These are phyloP conservation scores for Penicillium palitans DNA, from an alignment of 2,329 filamentous ascomycete species.

Conservation along the genomic window DNA sequence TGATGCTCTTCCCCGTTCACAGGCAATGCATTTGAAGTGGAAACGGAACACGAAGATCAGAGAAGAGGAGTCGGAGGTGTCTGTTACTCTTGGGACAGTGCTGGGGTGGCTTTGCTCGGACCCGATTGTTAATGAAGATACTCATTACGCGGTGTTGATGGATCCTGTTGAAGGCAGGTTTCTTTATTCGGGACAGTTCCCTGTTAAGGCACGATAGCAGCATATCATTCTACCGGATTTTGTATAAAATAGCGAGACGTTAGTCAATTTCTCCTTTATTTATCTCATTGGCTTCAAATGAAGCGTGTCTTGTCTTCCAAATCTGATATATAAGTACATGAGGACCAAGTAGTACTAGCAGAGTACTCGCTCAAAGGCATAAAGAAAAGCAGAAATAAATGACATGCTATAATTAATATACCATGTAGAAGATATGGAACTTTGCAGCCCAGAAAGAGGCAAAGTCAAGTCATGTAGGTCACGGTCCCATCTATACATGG, in stretches of 20 bases:
- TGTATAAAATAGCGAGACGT: background rate
- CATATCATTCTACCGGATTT: background rate
- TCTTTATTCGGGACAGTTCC: slow-evolving; percentile 44
- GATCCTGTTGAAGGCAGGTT: slow-evolving; percentile 54
- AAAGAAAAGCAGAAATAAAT: slow-evolving; percentile 1
- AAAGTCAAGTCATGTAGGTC: background rate
- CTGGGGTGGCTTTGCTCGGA: slow-evolving; percentile 52
- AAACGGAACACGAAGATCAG: slow-evolving; percentile 10
- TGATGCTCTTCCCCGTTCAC: slow-evolving; percentile 14
- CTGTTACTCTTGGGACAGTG: slow-evolving; percentile 38
- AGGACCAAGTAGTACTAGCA: background rate
- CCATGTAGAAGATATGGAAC: slow-evolving; percentile 2
- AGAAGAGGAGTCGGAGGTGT: slow-evolving; percentile 19
- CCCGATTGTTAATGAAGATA: slow-evolving; percentile 58
- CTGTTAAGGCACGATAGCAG: background rate
- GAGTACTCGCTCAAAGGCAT: background rate
- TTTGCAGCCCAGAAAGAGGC: background rate
- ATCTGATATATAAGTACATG: slow-evolving; percentile 10
- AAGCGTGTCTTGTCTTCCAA: background rate
- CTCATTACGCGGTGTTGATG: slow-evolving; percentile 60
- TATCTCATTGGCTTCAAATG: background rate
- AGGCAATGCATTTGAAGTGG: slow-evolving; percentile 4
- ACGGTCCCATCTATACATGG: background rate
- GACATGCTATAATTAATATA: background rate
- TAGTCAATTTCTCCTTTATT: background rate